Evolutionary conservation across 2,329 filamentous ascomycete genomes (phyloP).

Genomic region (Tolypocladium amazonense): DNA sequence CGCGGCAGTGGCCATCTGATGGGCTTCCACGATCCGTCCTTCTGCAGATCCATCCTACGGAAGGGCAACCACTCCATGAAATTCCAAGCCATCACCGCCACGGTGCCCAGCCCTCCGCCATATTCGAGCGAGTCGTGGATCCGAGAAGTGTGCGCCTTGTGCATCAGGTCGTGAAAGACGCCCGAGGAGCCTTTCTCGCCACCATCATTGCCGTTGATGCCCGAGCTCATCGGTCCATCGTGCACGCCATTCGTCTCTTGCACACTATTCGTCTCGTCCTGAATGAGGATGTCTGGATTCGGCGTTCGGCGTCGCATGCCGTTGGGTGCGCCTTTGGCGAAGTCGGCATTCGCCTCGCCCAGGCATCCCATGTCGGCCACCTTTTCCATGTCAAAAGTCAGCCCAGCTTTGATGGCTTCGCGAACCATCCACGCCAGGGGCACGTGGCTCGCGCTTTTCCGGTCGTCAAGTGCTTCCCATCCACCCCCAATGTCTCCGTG

Average conservation of each 20-base stretch:
- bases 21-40: conserved; percentile 66
- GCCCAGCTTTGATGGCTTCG: conserved; percentile 49
- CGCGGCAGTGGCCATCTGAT: conserved; percentile 72
- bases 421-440: conserved; percentile 62
- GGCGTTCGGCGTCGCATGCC: conserved; percentile 1
- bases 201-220: conserved; percentile 11
- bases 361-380: conserved; percentile 54
- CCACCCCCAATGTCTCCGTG: conserved; percentile 74
- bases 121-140: conserved; percentile 66
- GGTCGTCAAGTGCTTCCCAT: conserved; percentile 47
- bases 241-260: conserved; percentile 8
- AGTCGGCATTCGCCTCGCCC: conserved; percentile 5
- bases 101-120: conserved; percentile 42
- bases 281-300: conserved; percentile 14
- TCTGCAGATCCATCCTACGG: conserved; percentile 65
- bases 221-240: conserved; percentile 8
- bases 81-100: conserved; percentile 58
- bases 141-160: conserved; percentile 39
- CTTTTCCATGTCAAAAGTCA: conserved; percentile 60
- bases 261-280: conserved; percentile 8
- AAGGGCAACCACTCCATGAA: conserved; percentile 78
- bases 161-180: conserved; percentile 47
- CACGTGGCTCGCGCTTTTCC: conserved; percentile 56
- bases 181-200: conserved; percentile 9
- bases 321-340: not conserved